phyloP scores from a whole-genome alignment of 2,329 filamentous ascomycete genomes.

The Aspergillus tanneri region DNA sequence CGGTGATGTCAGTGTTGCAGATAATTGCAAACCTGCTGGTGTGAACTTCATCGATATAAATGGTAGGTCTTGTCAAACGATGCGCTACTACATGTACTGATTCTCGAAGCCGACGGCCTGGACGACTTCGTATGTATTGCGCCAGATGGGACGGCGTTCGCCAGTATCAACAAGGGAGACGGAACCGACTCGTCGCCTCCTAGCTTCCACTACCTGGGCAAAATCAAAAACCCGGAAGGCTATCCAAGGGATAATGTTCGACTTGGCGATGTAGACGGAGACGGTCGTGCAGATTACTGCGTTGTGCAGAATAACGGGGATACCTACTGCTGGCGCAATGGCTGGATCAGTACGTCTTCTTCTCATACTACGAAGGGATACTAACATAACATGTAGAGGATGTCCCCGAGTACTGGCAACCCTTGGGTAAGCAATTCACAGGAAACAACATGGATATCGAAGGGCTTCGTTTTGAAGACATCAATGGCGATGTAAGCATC shows the following conservation, averaged over 20 bases:
- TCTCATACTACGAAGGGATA: not conserved
- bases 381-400: not conserved
- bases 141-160: conserved; percentile 20
- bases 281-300: conserved; percentile 40
- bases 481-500: conserved; percentile 5
- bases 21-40: conserved; percentile 16
- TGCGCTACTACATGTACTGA: not conserved
- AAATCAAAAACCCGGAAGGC: conserved; percentile 14
- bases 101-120: conserved; percentile 24
- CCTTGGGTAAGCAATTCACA: not conserved
- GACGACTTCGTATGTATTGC: conserved; percentile 30
- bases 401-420: not conserved
- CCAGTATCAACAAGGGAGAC: conserved; percentile 23
- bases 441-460: conserved; percentile 1
- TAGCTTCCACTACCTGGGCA: conserved; percentile 22
- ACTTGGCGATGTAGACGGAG: conserved; percentile 35
- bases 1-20: conserved; percentile 2
- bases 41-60: conserved; percentile 29
- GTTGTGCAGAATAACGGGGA: conserved; percentile 25
- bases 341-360: not conserved
- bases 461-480: conserved; percentile 5
- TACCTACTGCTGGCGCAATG: conserved; percentile 21
- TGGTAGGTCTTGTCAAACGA: not conserved
- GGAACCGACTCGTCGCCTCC: conserved; percentile 18
- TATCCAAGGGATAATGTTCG: conserved; percentile 18